Conservation (phyloP, 176 grass and related monocot species). For the Cenchrus americanus region DNA sequence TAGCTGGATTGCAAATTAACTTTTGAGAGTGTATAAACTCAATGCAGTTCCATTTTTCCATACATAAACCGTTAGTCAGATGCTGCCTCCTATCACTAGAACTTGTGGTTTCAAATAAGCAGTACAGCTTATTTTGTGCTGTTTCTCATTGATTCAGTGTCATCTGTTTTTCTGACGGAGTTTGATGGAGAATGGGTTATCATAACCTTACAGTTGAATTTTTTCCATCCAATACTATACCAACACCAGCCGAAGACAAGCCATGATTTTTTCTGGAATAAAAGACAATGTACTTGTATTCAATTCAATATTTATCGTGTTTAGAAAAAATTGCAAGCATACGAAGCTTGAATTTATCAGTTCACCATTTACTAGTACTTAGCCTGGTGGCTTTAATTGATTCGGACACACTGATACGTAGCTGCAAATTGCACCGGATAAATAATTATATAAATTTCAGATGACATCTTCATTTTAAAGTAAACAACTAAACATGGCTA, state of each 20-base stretch:
- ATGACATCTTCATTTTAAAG: neutral
- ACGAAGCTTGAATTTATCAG: neutral
- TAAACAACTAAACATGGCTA: too few species aligned
- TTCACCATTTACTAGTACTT: neutral
- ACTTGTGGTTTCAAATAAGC: too few species aligned
- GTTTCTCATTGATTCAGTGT: too few species aligned
- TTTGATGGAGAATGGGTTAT: too few species aligned
- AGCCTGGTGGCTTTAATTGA: neutral
- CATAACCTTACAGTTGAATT: slow-evolving; percentile 71
- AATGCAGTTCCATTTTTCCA: neutral
- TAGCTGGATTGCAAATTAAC: neutral
- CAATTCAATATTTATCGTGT: neutral
- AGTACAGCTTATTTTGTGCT: too few species aligned
- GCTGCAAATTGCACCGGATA: neutral
- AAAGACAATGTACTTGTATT: neutral
- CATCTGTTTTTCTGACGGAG: too few species aligned
- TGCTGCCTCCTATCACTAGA: neutral
- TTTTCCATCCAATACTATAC: slow-evolving; percentile 83
- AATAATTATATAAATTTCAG: neutral
- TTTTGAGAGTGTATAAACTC: neutral
- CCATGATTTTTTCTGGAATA: slow-evolving; percentile 91
- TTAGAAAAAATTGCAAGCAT: neutral
- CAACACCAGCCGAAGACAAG: slow-evolving; percentile 71
- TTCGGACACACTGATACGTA: neutral
- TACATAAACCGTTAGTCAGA: neutral